Conservation (phyloP, 495 filamentous ascomycete genomes). For the Penicillium dipodomyicola region DNA sequence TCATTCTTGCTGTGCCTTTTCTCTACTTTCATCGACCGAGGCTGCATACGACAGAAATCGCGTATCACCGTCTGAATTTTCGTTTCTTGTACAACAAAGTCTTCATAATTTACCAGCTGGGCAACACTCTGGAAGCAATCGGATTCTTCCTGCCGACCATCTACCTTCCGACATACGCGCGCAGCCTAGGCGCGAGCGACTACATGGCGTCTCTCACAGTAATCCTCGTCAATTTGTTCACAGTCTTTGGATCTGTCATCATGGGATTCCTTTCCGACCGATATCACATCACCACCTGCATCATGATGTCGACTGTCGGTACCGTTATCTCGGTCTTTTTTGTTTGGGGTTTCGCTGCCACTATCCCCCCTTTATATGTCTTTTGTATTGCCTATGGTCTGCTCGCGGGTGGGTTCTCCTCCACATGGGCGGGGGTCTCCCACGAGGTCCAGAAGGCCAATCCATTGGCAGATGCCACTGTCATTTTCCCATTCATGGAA, state of each 20-base stretch:
- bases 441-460: slow-evolving; percentile 44
- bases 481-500: slow-evolving; percentile 58
- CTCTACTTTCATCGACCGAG: slow-evolving; percentile 55
- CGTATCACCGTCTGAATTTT: slow-evolving; percentile 30
- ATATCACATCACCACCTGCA: slow-evolving; percentile 54
- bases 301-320: slow-evolving; percentile 54
- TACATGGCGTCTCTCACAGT: slow-evolving; percentile 44
- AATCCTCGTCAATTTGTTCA: slow-evolving; percentile 49
- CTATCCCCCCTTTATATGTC: slow-evolving; percentile 25
- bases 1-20: slow-evolving; percentile 50
- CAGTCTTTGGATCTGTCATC: slow-evolving; percentile 51
- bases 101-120: slow-evolving; percentile 51
- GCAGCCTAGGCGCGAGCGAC: slow-evolving; percentile 35
- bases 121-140: slow-evolving; percentile 52
- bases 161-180: slow-evolving; percentile 40
- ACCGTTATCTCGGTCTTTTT: slow-evolving; percentile 56
- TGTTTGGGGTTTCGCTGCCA: slow-evolving; percentile 55
- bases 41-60: slow-evolving; percentile 29
- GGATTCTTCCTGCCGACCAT: slow-evolving; percentile 44
- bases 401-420: slow-evolving; percentile 56
- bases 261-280: slow-evolving; percentile 57
- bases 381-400: slow-evolving; percentile 63
- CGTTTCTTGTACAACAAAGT: slow-evolving; percentile 42
- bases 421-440: slow-evolving; percentile 57
- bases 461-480: slow-evolving; percentile 42